phyloP scores from a whole-genome alignment of 2,329 filamentous ascomycete species.

The Paracoccidioides brasiliensis region DNA sequence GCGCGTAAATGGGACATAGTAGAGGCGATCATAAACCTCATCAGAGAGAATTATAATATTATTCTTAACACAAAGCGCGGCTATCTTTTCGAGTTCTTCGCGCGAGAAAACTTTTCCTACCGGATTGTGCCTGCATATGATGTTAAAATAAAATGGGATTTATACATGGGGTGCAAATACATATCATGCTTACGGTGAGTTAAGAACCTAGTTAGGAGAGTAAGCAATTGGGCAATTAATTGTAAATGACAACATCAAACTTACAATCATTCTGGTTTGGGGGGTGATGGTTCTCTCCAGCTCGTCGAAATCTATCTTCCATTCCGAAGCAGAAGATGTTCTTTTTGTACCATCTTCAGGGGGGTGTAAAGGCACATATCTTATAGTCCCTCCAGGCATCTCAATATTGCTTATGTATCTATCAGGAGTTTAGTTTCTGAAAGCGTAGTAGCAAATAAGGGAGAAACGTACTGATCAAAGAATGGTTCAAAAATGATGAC shows the following conservation, averaged over 20 bases:
- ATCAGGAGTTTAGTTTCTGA: background rate
- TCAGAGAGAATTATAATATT: constrained; percentile 88
- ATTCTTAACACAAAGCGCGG: constrained; percentile 78
- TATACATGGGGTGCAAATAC: background rate
- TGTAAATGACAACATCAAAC: constrained; percentile 33
- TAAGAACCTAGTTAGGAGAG: constrained; percentile 28
- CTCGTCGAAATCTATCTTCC: constrained; percentile 73
- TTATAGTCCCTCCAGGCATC: constrained; percentile 90
- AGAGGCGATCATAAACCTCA: constrained; percentile 89
- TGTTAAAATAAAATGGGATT: background rate
- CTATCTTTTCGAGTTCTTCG: constrained; percentile 71
- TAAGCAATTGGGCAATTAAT: background rate
- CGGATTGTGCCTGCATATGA: constrained; percentile 57
- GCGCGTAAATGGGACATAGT: constrained; percentile 88
- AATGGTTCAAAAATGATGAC: constrained; percentile 98
- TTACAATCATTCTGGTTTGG: constrained; percentile 89
- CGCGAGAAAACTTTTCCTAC: constrained; percentile 89
- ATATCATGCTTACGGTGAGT: constrained; percentile 33
- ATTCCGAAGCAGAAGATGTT: constrained; percentile 76
- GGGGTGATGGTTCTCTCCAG: constrained; percentile 69
- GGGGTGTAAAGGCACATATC: constrained; percentile 90
- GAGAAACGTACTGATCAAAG: constrained; percentile 68
- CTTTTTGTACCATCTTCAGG: constrained; percentile 64
- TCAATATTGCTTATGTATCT: constrained; percentile 95
- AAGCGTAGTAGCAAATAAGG: constrained; percentile 25